Conservation (phyloP, 2,329 filamentous ascomycete species). For the Colletotrichum tabaci region DNA sequence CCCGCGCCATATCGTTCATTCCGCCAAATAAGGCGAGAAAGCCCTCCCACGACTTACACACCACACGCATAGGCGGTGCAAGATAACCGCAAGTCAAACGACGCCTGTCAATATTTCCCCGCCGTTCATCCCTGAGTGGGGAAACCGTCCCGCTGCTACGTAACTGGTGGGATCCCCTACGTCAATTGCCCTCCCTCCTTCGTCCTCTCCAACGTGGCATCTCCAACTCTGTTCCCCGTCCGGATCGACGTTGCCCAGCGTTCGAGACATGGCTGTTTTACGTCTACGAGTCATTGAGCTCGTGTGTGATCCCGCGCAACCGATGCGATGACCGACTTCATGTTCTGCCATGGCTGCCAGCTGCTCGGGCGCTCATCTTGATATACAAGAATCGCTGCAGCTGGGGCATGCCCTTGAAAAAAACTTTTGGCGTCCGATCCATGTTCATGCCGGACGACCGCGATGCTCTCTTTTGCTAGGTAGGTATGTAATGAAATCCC, state of each 20-base stretch:
- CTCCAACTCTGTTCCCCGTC: slow-evolving; percentile 11
- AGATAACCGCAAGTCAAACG: slow-evolving; percentile 19
- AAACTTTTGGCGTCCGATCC: not conserved
- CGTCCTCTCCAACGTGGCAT: slow-evolving; percentile 16
- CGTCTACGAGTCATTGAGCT: slow-evolving; percentile 33
- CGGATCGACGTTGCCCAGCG: slow-evolving; percentile 23
- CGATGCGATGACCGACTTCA: not conserved
- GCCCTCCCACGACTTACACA: slow-evolving; percentile 1
- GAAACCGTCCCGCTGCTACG: slow-evolving; percentile 31
- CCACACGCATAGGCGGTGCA: slow-evolving; percentile 13
- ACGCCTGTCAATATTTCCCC: slow-evolving; percentile 22
- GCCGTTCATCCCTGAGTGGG: slow-evolving; percentile 30
- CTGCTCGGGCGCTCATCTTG: not conserved
- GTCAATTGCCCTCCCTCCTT: slow-evolving; percentile 24
- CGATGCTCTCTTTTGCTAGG: not conserved
- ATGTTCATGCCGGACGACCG: not conserved
- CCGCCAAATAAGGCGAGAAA: not conserved
- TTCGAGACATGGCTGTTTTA: slow-evolving; percentile 29
- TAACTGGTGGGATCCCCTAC: slow-evolving; percentile 32
- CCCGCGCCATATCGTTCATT: not conserved
- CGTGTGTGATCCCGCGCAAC: not conserved
- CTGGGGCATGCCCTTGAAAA: not conserved
- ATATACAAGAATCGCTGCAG: slow-evolving; percentile 3
- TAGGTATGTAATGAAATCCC: not conserved
- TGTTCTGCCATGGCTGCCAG: not conserved